Percentiles rank a stretch among this genome's conserved stretches.
phyloP scores from a whole-genome alignment of 345 rosid species.

The Populus deltoides region DNA sequence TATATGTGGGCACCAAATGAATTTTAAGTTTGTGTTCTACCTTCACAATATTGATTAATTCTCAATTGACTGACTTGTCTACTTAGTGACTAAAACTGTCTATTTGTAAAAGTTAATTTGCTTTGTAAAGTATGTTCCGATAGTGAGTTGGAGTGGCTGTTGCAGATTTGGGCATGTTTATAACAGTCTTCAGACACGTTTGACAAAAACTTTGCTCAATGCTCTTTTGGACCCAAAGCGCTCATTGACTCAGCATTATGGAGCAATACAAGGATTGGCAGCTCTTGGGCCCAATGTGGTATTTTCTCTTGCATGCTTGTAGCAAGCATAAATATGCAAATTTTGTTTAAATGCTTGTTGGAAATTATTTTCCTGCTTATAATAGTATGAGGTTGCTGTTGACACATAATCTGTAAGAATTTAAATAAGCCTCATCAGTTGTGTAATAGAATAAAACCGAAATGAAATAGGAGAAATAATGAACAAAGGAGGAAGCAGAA shows the following conservation, averaged over 20 bases:
- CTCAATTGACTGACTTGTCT: neutral
- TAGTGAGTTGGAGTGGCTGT: constrained; percentile 15
- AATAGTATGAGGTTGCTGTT: neutral
- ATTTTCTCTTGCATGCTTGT: constrained; percentile 25
- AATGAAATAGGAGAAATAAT: neutral
- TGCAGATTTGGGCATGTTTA: constrained; percentile 80
- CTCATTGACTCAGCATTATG: constrained; percentile 88
- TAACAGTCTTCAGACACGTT: constrained; percentile 79
- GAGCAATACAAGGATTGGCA: constrained; percentile 93
- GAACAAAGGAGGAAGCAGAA: neutral
- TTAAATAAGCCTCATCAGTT: too few relatives aligned
- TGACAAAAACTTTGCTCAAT: constrained; percentile 83
- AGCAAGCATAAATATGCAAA: neutral
- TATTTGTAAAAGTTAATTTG: neutral
- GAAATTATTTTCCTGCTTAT: neutral
- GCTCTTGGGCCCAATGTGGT: constrained; percentile 90
- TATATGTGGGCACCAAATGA: neutral
- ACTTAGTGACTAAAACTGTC: neutral
- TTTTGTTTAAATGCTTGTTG: neutral
- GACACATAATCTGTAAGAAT: neutral
- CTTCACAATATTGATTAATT: neutral
- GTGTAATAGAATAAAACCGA: neutral
- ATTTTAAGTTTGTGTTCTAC: neutral
- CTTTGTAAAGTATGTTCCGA: neutral
- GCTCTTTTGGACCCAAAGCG: constrained; percentile 85